phyloP scores from a whole-genome alignment of 2,329 filamentous ascomycete genomes.

The Talaromyces sp. region DNA sequence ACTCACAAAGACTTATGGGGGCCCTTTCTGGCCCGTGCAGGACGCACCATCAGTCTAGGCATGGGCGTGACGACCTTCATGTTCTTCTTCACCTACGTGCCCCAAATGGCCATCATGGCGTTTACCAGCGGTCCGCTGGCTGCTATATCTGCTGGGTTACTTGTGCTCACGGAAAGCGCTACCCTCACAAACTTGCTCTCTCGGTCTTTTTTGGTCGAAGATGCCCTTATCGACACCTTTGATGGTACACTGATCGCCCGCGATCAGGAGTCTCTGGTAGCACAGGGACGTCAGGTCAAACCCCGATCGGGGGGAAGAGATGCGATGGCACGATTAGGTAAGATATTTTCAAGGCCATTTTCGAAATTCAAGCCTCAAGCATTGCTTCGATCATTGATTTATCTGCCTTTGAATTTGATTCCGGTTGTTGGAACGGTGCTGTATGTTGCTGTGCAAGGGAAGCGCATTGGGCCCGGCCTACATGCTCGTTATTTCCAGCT shows the following conservation, averaged over 20 bases:
- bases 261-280: constrained; percentile 65
- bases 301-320: constrained; percentile 46
- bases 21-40: constrained; percentile 60
- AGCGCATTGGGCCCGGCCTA: constrained; percentile 56
- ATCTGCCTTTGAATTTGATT: constrained; percentile 90
- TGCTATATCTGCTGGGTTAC: constrained; percentile 61
- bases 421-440: constrained; percentile 81
- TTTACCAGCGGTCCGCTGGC: constrained; percentile 80
- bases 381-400: constrained; percentile 77
- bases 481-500: constrained; percentile 82
- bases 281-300: constrained; percentile 73
- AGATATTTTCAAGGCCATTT: constrained; percentile 59
- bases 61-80: constrained; percentile 73
- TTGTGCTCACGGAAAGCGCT: constrained; percentile 61
- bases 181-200: constrained; percentile 56
- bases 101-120: constrained; percentile 79
- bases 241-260: constrained; percentile 68
- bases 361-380: constrained; percentile 54
- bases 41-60: constrained; percentile 69
- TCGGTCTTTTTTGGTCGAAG: constrained; percentile 75
- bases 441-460: constrained; percentile 77
- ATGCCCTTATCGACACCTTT: constrained; percentile 85
- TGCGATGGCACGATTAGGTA: constrained; percentile 59
- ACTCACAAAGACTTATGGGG: constrained; percentile 61
- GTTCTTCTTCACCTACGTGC: constrained; percentile 85